Conservation (phyloP, 495 filamentous ascomycete genomes). For the Pyrenula aspistea region DNA sequence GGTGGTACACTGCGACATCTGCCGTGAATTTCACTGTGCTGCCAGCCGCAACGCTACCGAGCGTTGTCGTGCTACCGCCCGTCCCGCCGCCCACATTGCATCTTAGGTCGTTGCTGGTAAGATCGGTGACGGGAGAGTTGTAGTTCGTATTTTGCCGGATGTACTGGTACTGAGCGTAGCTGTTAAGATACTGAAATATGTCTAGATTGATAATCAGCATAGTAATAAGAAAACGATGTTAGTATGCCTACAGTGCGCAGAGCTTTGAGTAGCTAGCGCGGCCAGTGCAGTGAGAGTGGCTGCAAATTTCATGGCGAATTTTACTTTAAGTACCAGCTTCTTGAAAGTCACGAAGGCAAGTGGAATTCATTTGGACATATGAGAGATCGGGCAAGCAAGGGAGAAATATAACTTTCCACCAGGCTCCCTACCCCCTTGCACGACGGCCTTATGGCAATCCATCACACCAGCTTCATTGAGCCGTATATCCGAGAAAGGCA, state of each 20-base stretch:
- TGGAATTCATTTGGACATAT: too few relatives aligned
- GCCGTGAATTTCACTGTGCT: background rate
- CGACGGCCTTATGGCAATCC: too few relatives aligned
- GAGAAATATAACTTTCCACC: too few relatives aligned
- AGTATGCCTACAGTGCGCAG: background rate
- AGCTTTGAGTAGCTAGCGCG: background rate
- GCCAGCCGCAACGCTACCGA: background rate
- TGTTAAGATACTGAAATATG: constrained; percentile 3
- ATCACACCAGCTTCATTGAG: too few relatives aligned
- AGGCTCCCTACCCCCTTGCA: too few relatives aligned
- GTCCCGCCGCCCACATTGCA: background rate
- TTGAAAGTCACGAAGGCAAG: too few relatives aligned
- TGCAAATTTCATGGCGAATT: background rate
- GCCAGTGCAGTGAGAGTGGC: background rate
- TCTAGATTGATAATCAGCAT: background rate
- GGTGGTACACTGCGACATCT: constrained; percentile 6
- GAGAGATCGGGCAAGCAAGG: too few relatives aligned
- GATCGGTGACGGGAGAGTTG: background rate
- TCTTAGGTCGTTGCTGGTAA: background rate
- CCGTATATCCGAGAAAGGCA: too few relatives aligned
- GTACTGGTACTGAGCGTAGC: constrained; percentile 18
- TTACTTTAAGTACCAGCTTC: too few relatives aligned
- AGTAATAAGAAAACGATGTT: background rate
- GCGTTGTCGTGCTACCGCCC: background rate
- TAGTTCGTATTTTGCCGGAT: background rate